A percentile compares a stretch with the other conserved stretches of the same genome.
phyloP scores from a whole-genome alignment of 208 protist species.

The Wallacemonas rigidus region DNA sequence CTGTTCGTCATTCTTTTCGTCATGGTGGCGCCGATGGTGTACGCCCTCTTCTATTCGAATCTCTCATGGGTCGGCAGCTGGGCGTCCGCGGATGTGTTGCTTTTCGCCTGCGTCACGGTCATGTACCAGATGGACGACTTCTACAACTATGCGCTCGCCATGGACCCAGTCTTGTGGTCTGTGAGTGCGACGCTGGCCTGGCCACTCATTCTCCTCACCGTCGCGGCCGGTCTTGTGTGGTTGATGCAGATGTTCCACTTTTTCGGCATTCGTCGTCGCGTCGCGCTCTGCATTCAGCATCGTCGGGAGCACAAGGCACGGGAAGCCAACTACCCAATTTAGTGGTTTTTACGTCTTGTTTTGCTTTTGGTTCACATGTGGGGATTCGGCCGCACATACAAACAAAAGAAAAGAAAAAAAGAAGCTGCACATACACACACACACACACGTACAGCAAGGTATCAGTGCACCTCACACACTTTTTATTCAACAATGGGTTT shows the following conservation, averaged over 20 bases:
- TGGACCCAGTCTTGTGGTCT: slow-evolving; percentile 5
- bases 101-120: slow-evolving; percentile 55
- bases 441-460: neutral
- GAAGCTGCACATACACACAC: neutral
- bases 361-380: neutral
- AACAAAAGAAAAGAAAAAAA: neutral
- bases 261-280: slow-evolving; percentile 10
- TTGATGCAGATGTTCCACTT: slow-evolving; percentile 20
- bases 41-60: slow-evolving; percentile 23
- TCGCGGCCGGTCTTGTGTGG: slow-evolving; percentile 20
- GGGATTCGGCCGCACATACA: neutral
- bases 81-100: slow-evolving; percentile 70
- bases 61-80: slow-evolving; percentile 64
- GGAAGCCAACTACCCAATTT: slow-evolving; percentile 11
- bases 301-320: slow-evolving; percentile 5
- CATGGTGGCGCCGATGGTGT: slow-evolving; percentile 27
- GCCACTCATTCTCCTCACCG: slow-evolving; percentile 28
- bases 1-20: slow-evolving; percentile 29
- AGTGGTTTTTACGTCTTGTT: neutral
- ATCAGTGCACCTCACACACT: no score
- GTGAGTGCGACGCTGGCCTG: slow-evolving; percentile 27
- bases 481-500: no score
- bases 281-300: slow-evolving; percentile 6
- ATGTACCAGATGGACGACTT: slow-evolving; percentile 63
- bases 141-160: slow-evolving; percentile 70